Evolutionary conservation across 805 yeast genomes (phyloP), one percentile per base, ranked within the genome.

Genomic region (Sugiyamaella smithiae): DNA sequence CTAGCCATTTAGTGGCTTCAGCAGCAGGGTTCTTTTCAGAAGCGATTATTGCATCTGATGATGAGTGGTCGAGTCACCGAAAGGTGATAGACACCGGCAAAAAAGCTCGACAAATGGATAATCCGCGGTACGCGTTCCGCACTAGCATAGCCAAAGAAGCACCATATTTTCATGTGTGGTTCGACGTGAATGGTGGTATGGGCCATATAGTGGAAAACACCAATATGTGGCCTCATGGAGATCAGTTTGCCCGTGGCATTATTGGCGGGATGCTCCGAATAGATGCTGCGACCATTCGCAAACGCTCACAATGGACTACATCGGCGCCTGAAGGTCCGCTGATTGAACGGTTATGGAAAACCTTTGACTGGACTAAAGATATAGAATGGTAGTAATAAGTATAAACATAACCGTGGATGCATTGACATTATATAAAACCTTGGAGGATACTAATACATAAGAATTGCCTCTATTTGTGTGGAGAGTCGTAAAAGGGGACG

Each of bases 101-200:
- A 24, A 55, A 56, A 22, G 64, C 65, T 9, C 49, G 52, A 9
- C 53, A 49, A 5, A 41, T 43, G 45, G 45, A 41, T 12, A 41
- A 55, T 11, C 62, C 64, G 1, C 50, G 54, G 29, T 52, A 37
- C 19, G 62, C 61, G 12, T 61, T 61, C 49, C 60, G 67, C 26
- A 51, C 61, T 3, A 56, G 64, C 11, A 65, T 77, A 20, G 76
- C 78, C 3, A 67, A 71, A 41, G 76, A 76, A 45, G 74, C 78
- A 2, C 76, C 78, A 1, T 77, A 67, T 54, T 75, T 73, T 57
- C 81, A 76, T 55, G 75, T 72, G 5, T 77, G 81, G 81, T 60
- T 73, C 44, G 62, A 63, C 16, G 40, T 71, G 4, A 67, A 71
- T 41, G 80, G 79, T 17, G 81, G 81, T 0, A 43, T 73, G 35